Percentiles rank a stretch among this genome's conserved stretches.
Evolutionary conservation across 306 rosid genomes (phyloP).

Genomic region (Biancaea sappan): DNA sequence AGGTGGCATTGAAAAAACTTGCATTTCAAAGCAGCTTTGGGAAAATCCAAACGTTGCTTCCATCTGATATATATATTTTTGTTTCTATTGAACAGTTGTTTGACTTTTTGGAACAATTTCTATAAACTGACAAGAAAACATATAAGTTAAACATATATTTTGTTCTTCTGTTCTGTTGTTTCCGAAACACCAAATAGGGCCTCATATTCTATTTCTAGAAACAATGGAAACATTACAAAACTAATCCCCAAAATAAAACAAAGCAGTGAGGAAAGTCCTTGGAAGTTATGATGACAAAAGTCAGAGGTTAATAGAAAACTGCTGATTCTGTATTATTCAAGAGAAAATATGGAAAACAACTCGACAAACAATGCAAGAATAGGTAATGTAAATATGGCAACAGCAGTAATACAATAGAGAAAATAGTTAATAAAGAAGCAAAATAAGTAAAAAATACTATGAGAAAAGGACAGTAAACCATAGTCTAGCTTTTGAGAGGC

Average conservation of each 20-base stretch:
- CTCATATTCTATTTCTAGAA: not conserved
- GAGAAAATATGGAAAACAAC: no score
- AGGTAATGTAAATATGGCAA: no score
- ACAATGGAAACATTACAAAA: not conserved
- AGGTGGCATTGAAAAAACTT: not conserved
- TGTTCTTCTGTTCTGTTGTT: not conserved
- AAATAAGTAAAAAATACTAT: no score
- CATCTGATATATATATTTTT: not conserved
- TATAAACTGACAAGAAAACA: not conserved
- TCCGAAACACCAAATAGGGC: not conserved
- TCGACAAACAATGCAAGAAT: no score
- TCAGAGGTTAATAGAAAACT: no score
- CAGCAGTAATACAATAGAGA: no score
- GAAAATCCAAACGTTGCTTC: not conserved
- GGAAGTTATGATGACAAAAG: not conserved
- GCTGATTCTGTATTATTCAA: no score
- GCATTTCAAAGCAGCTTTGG: not conserved
- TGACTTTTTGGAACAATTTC: not conserved
- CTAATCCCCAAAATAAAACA: not conserved
- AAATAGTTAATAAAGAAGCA: no score
- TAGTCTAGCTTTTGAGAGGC: no score
- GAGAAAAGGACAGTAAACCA: no score
- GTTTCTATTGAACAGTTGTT: no score
- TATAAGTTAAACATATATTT: not conserved
- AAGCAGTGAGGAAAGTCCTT: not conserved